phyloP scores from a whole-genome alignment of 192 early-diverging fungal genomes.

The Coemansia sp. region DNA sequence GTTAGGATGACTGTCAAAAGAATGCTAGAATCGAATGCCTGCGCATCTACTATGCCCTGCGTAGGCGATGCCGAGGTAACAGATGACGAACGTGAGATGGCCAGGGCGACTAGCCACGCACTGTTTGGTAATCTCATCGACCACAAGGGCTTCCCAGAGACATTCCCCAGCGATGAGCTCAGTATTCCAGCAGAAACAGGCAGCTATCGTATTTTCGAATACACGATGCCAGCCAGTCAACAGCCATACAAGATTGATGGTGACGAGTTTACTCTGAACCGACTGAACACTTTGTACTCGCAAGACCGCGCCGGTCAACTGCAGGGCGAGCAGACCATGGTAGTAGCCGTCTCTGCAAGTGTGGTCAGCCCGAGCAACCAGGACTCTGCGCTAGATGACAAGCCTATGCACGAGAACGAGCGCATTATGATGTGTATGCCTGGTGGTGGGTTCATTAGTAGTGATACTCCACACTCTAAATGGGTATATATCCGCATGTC shows the following conservation, averaged over 20 bases:
- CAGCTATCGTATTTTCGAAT: conserved; percentile 3
- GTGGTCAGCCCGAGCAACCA: background rate
- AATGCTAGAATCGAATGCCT: background rate
- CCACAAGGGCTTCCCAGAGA: background rate
- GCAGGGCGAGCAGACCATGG: conserved; percentile 18
- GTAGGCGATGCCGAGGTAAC: conserved; percentile 26
- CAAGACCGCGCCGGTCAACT: background rate
- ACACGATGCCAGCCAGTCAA: conserved; percentile 14
- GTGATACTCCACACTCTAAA: conserved; percentile 12
- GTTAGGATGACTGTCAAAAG: background rate
- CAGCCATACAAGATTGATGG: conserved; percentile 11
- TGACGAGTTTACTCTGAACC: background rate
- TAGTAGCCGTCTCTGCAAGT: conserved; percentile 9
- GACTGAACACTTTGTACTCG: conserved; percentile 12
- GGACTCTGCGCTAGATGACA: background rate
- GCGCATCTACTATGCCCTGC: background rate
- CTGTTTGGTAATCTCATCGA: background rate
- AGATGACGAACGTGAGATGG: conserved; percentile 3
- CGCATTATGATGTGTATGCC: conserved; percentile 18
- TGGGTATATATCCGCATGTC: conserved; percentile 27
- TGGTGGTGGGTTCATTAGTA: conserved; percentile 24
- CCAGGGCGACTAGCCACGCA: background rate
- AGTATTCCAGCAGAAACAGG: conserved; percentile 12
- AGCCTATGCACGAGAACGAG: conserved; percentile 5
- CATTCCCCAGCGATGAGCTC: background rate